phyloP scores from a whole-genome alignment of 75 land plant species.

The Picea sitchensis region DNA sequence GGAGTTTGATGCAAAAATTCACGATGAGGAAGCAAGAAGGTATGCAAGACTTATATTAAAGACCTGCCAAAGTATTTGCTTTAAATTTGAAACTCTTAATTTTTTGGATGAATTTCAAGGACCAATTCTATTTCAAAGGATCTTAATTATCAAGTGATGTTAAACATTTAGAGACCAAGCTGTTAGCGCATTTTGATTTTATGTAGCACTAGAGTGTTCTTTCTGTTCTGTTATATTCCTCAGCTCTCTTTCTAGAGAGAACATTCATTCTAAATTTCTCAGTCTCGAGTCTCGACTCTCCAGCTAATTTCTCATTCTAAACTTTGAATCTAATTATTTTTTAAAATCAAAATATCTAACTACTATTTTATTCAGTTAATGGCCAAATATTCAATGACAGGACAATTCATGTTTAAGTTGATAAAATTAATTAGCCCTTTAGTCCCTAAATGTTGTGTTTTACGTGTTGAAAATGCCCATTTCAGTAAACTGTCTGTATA shows the following conservation, averaged over 20 bases:
- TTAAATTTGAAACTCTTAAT: too few species aligned
- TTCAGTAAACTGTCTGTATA: too few species aligned
- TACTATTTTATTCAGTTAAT: not conserved
- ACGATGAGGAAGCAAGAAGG: conserved; percentile 76
- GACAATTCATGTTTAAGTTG: not conserved
- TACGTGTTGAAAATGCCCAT: too few species aligned
- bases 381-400: not conserved
- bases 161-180: not conserved
- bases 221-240: not conserved
- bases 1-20: conserved; percentile 76
- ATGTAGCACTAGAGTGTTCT: not conserved
- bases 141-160: not conserved
- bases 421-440: not conserved
- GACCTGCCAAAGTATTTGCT: too few species aligned
- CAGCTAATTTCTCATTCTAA: too few species aligned
- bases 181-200: not conserved
- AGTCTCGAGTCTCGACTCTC: not conserved
- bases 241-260: not conserved
- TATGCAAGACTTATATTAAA: conserved; percentile 7
- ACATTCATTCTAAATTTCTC: not conserved
- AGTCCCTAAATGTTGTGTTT: too few species aligned
- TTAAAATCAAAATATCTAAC: too few species aligned
- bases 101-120: not conserved
- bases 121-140: not conserved
- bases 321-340: too few species aligned